Percentiles rank a stretch among this genome's conserved stretches.
Conservation (phyloP, 2,329 filamentous ascomycete species). For the Ceratocystiopsis sp. region DNA sequence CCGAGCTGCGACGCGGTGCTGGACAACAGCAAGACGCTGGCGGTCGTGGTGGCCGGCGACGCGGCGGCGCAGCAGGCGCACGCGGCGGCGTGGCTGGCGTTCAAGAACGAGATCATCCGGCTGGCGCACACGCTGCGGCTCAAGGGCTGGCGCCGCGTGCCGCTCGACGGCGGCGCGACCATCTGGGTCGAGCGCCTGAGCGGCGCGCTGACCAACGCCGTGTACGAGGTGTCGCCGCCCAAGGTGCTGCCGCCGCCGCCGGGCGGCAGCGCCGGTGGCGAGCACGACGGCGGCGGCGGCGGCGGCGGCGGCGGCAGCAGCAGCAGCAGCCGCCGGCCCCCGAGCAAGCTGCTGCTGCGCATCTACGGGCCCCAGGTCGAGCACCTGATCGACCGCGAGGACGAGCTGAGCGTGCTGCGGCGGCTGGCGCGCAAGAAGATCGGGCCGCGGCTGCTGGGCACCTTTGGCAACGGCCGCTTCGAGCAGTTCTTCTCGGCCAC, state of each 20-base stretch:
- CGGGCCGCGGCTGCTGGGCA: conserved; percentile 76
- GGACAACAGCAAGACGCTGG: conserved; percentile 79
- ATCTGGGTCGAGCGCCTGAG: conserved; percentile 64
- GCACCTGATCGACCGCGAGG: conserved; percentile 85
- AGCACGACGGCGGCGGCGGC: conserved; percentile 22
- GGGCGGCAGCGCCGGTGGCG: no score
- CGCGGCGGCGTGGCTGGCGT: conserved; percentile 48
- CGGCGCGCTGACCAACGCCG: conserved; percentile 87
- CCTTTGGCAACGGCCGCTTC: conserved; percentile 87
- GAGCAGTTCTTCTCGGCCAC: conserved; percentile 84
- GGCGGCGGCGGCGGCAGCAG: conserved; percentile 1
- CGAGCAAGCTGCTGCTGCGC: conserved; percentile 62
- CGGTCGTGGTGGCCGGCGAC: no score
- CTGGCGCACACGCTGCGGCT: conserved; percentile 75
- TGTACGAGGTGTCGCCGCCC: conserved; percentile 84
- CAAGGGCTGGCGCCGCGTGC: conserved; percentile 79
- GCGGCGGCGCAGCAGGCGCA: conserved; percentile 27
- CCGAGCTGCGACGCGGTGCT: conserved; percentile 70
- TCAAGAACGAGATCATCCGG: conserved; percentile 85
- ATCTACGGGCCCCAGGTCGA: conserved; percentile 93
- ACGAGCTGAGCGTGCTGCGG: conserved; percentile 70
- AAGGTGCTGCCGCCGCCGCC: no score
- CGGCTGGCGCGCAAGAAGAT: conserved; percentile 84
- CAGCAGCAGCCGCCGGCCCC: conserved; percentile 16
- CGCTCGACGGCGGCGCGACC: conserved; percentile 49